A percentile compares a stretch with the other conserved stretches of the same genome.
Conservation (phyloP, 192 early-diverging fungal genomes). For the Podila clonocystis region DNA sequence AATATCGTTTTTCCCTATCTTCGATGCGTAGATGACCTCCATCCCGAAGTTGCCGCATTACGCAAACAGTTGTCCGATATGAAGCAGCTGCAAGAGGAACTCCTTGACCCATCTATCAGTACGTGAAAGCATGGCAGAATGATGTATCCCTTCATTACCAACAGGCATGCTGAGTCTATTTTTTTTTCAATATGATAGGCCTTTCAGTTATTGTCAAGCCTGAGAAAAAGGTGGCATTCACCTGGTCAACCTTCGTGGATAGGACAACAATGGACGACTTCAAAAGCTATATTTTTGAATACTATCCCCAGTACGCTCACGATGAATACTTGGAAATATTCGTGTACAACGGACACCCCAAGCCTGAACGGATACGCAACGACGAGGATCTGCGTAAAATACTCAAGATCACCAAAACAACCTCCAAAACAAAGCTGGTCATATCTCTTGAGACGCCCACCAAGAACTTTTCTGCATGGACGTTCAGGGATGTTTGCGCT, state of each 20-base stretch:
- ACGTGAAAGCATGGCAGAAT: background rate
- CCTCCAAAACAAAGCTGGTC: background rate
- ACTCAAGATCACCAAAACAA: background rate
- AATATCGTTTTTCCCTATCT: background rate
- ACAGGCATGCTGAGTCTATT: background rate
- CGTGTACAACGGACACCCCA: conserved; percentile 8
- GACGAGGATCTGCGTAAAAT: conserved; percentile 2
- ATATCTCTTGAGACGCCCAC: conserved; percentile 11
- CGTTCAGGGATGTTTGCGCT: conserved; percentile 8
- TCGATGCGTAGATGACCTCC: background rate
- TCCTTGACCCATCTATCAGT: background rate
- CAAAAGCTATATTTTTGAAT: background rate
- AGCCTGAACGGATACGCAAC: background rate
- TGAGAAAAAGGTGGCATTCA: conserved; percentile 14
- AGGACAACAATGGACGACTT: conserved; percentile 6
- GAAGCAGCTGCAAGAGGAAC: too few species aligned
- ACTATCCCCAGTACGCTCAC: conserved; percentile 21
- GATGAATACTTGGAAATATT: conserved; percentile 12
- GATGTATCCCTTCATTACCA: background rate
- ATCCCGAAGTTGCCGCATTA: background rate
- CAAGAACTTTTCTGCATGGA: conserved; percentile 15
- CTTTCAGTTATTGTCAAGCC: conserved; percentile 10
- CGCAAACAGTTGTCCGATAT: conserved; percentile 15
- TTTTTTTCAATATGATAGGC: background rate
- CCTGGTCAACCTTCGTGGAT: conserved; percentile 1